These are phyloP conservation scores for Tephrocybe rancida DNA, from an alignment of 768 basidiomycete species.

Conservation along the genomic window DNA sequence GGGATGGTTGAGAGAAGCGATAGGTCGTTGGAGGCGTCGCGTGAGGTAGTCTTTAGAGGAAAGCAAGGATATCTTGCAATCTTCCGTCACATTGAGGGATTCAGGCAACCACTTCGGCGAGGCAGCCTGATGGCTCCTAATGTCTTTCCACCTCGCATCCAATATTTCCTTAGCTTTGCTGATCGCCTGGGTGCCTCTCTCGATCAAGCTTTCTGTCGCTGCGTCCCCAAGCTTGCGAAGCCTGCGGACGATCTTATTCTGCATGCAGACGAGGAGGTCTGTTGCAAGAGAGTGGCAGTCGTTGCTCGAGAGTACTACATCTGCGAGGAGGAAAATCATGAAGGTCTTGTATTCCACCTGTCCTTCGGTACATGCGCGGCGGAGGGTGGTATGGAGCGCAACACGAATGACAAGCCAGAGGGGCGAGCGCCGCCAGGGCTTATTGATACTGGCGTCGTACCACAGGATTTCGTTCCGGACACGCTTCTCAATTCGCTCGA, in stretches of 20 bases:
- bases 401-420: conserved; percentile 55
- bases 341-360: conserved; percentile 45
- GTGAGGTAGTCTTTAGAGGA: conserved; percentile 29
- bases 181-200: conserved; percentile 20
- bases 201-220: conserved; percentile 18
- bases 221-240: conserved; percentile 37
- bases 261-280: conserved; percentile 38
- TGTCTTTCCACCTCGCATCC: conserved; percentile 34
- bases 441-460: conserved; percentile 29
- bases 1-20: not conserved
- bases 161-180: conserved; percentile 23
- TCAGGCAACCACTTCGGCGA: conserved; percentile 26
- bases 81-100: conserved; percentile 26
- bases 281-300: conserved; percentile 24
- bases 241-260: conserved; percentile 38
- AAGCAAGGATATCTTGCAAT: conserved; percentile 34
- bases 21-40: conserved; percentile 10
- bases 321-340: conserved; percentile 41
- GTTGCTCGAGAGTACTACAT: conserved; percentile 24
- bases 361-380: conserved; percentile 4
- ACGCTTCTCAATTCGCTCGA: conserved; percentile 40
- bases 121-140: conserved; percentile 23
- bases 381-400: conserved; percentile 39
- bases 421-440: conserved; percentile 52
- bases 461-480: conserved; percentile 50